Evolutionary conservation across 140 eudicot species (phyloP), one percentile per base, ranked within the genome.

Genomic region (Stevia rebaudiana): DNA sequence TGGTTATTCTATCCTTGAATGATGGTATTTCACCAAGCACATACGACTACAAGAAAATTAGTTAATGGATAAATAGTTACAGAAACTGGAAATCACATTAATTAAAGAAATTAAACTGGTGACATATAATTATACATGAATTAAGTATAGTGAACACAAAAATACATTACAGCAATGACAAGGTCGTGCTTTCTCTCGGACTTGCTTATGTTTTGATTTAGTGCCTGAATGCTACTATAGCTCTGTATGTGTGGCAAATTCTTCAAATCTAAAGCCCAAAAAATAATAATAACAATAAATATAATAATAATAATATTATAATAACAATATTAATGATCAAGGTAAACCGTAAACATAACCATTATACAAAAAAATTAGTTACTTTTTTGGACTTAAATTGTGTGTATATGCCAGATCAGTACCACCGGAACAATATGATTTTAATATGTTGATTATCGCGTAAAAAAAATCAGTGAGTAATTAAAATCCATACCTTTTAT

Each of bases 21-120:
- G 95, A 88, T 10, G 97, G 95, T 67, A 94, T 94, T 79, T 94
- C 99, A 46, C 99, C 99, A 68, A 94, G 95, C 62, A 88, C 97
- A 74, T 88, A 94, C 22, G 99, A 94, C 99, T 94, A 78, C 71
- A 69, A 61, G 24, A 71, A n/a, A 49, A 44, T 28, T 19, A 40
- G 30, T 43, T 47, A 54, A 73, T 44, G 44, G 6, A 76, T 25
- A 13, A 64, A 55, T 13, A 50, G 25, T 65, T 55, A 67, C 44
- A 6, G 3, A 36, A 35, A 57, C 40, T n/a, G 22, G 22, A 19
- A 54, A 12, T 10, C 33, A 33, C 10, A 57, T 42, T 22, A 63
- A 53, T 48, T 42, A 54, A 44, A 19, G 13, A 57, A 15, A n/a
- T 55, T 23, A 37, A 24, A 35, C 47, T 65, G 23, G 23, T 15